Base-by-base conservation (phyloP, 371 early-diverging fungal genomes). In the Mucor saturninus region DNA sequence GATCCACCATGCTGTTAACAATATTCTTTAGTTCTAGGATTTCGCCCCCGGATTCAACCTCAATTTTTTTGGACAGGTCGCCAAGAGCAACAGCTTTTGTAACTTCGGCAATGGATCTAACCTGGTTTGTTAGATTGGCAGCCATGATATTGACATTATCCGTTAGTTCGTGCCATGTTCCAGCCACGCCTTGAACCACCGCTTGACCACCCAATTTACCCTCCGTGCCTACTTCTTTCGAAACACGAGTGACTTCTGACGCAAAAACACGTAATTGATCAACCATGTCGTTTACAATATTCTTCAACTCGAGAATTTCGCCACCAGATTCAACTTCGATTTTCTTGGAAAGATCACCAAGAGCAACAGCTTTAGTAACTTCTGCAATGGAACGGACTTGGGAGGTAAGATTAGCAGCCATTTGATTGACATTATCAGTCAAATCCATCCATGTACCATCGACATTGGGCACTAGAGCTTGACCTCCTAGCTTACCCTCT, bases 211-310 rank as follows among this genome's bases (percentile, higher is more conserved):
- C 79, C 5, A 79, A 62, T n/a, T 42, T 48, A 32, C 79, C 79
- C 5, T 79, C 74, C 51, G 70, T 42, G 31, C 70, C 65, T 50
- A 74, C 71, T 57, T 71, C 67, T 60, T 54, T 60, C 0, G 81
- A 68, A 5, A 81, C 75, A 15, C 78, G 69, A 9, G 73, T 71
- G 2, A 84, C 84, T 61, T 84, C 84, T 32, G 61, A 53, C 0
- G 79, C 72, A 63, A 80, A 75, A 0, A 60, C 65, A 13, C 56
- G 48, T 2, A 81, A 55, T 52, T 77, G 81, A 10, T 74, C 77
- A 2, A 87, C 64, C 86, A 89, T 89, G 56, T 84, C 77, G 66
- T 88, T 87, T 45, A 89, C 87, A 62, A 83, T 86, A 48, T 84
- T 81, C 69, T 89, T 87, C 45, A 89, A 77, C 6, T 62, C 62